Percentiles rank a stretch among this genome's conserved stretches.
Conservation (phyloP, 192 early-diverging fungal genomes). For the Kappamyces sp. region DNA sequence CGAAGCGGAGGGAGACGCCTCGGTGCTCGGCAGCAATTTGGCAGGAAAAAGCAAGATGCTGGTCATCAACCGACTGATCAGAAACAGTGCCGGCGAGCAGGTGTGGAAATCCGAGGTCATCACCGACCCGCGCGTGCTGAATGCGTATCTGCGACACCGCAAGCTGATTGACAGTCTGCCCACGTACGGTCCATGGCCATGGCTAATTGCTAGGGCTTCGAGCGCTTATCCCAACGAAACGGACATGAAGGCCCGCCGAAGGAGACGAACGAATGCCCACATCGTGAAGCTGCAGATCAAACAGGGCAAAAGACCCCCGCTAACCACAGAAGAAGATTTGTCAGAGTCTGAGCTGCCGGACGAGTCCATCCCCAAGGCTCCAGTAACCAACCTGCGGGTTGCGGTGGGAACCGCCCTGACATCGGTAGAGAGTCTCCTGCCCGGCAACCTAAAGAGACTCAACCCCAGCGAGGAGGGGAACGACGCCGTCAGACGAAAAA, state of each 20-base stretch:
- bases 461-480: constrained; percentile 16
- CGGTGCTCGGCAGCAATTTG: constrained; percentile 24
- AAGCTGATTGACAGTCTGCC: constrained; percentile 59
- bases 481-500: constrained; percentile 42
- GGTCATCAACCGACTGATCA: constrained; percentile 50
- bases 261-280: constrained; percentile 4
- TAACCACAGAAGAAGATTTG: constrained; percentile 49
- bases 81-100: constrained; percentile 14
- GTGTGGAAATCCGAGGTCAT: constrained; percentile 78
- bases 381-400: neutral
- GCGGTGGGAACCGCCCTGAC: neutral
- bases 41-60: constrained; percentile 57
- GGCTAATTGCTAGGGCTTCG: too few relatives aligned
- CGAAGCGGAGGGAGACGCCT: constrained; percentile 17
- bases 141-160: constrained; percentile 82
- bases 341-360: neutral
- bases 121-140: constrained; percentile 75
- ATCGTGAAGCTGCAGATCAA: constrained; percentile 12
- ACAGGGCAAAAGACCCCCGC: constrained; percentile 26
- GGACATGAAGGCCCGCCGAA: neutral
- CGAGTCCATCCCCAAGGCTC: constrained; percentile 7
- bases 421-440: neutral
- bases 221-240: neutral
- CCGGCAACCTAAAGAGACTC: neutral
- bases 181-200: too few relatives aligned